Percentiles rank a stretch among this genome's conserved stretches.
Conservation (phyloP, 1,284 basidiomycete species). For the Macrocystidia cucumis region DNA sequence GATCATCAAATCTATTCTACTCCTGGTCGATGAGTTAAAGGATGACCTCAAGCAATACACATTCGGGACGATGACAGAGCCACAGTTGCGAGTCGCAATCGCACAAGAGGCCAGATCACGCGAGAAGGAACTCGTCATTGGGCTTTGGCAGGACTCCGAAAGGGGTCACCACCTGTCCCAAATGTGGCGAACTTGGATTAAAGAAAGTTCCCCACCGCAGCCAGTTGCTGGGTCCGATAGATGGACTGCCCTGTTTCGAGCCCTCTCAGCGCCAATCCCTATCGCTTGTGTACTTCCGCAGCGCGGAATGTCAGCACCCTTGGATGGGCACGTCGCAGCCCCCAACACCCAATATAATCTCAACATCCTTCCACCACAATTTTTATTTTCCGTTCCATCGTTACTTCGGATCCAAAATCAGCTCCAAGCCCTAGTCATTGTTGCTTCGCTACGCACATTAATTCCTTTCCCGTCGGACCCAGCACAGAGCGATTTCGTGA, state of each 20-base stretch:
- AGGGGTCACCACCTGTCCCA: conserved; percentile 20
- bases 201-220: background rate
- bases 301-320: conserved; percentile 5
- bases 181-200: conserved; percentile 33
- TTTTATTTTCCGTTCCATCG: conserved; percentile 47
- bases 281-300: background rate
- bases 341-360: conserved; percentile 15
- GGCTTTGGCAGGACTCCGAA: conserved; percentile 36
- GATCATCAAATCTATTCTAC: conserved; percentile 36
- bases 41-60: conserved; percentile 55
- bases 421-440: conserved; percentile 62
- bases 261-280: too few relatives aligned
- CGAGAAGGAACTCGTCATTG: conserved; percentile 44
- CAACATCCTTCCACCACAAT: conserved; percentile 48
- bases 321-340: background rate
- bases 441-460: conserved; percentile 51
- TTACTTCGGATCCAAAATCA: conserved; percentile 59
- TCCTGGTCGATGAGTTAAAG: conserved; percentile 51
- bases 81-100: conserved; percentile 40
- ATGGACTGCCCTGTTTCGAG: too few relatives aligned
- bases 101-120: conserved; percentile 39
- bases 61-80: conserved; percentile 53
- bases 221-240: background rate
- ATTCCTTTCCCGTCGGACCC: conserved; percentile 28
- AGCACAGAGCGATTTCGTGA: conserved; percentile 33